A percentile compares a stretch with the other conserved stretches of the same genome.
These are phyloP conservation scores for Purshia tridentata DNA, from an alignment of 306 rosid genomes.

Conservation along the genomic window DNA sequence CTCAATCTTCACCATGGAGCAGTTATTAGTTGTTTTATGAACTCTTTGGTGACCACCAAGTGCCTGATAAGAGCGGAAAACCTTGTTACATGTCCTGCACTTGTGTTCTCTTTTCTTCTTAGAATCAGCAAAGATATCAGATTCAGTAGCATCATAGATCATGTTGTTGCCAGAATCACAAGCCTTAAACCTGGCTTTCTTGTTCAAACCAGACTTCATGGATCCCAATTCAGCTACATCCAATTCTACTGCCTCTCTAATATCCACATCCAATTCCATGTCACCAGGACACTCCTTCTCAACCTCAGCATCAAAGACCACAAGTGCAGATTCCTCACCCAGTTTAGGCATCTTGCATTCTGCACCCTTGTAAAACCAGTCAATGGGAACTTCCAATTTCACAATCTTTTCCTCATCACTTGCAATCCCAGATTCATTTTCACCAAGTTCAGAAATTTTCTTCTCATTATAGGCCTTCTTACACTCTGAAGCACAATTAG, in stretches of 20 bases:
- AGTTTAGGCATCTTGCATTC: slow-evolving; percentile 23
- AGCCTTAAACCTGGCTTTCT: slow-evolving; percentile 15
- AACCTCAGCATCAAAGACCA: neutral
- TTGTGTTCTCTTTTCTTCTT: slow-evolving; percentile 24
- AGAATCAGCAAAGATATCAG: slow-evolving; percentile 16
- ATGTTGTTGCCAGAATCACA: slow-evolving; percentile 17
- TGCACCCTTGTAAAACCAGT: neutral
- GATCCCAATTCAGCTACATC: slow-evolving; percentile 13
- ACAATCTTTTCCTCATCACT: neutral
- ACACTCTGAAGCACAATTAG: slow-evolving; percentile 4
- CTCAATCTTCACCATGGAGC: neutral
- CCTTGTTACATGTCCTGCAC: slow-evolving; percentile 40
- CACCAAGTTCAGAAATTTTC: slow-evolving; percentile 12
- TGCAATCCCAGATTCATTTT: slow-evolving; percentile 22
- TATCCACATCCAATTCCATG: slow-evolving; percentile 13
- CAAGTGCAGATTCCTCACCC: slow-evolving; percentile 8
- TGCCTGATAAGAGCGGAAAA: slow-evolving; percentile 35
- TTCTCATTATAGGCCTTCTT: slow-evolving; percentile 7
- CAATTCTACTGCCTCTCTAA: neutral
- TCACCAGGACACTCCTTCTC: neutral
- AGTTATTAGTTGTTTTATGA: slow-evolving; percentile 21
- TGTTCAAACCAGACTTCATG: slow-evolving; percentile 13
- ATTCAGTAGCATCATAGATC: slow-evolving; percentile 8
- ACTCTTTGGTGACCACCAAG: slow-evolving; percentile 43
- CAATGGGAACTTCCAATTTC: slow-evolving; percentile 6